phyloP scores from a whole-genome alignment of 768 basidiomycete genomes.

The Pisolithus orientalis region DNA sequence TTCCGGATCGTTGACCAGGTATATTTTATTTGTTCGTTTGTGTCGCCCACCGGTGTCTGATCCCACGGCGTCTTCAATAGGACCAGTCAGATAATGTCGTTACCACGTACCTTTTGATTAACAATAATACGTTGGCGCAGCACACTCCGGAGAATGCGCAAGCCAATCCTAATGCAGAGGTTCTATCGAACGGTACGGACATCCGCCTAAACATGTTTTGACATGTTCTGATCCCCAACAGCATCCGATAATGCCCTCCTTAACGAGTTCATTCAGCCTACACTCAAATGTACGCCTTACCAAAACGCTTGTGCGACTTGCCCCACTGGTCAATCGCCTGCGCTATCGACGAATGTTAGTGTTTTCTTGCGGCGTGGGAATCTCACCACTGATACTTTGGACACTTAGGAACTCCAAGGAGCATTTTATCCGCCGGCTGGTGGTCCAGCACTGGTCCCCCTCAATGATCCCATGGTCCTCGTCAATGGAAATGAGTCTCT shows the following conservation, averaged over 20 bases:
- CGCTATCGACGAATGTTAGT: conserved; percentile 19
- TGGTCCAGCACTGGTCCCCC: conserved; percentile 19
- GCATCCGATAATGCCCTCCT: conserved; percentile 23
- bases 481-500: conserved; percentile 18
- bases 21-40: not conserved
- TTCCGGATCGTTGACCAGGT: conserved; percentile 24
- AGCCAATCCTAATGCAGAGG: conserved; percentile 18
- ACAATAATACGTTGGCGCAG: conserved; percentile 17
- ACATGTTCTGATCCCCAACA: not conserved
- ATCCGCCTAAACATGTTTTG: not conserved
- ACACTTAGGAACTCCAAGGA: conserved; percentile 18
- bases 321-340: conserved; percentile 10
- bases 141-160: conserved; percentile 20
- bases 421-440: conserved; percentile 18
- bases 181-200: conserved; percentile 18
- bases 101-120: conserved; percentile 22
- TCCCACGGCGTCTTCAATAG: conserved; percentile 4
- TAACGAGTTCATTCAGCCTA: conserved; percentile 19
- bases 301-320: conserved; percentile 23
- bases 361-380: not conserved
- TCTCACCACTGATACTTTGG: not conserved
- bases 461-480: conserved; percentile 22
- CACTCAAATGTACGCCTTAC: conserved; percentile 18
- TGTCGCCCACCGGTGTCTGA: not conserved
- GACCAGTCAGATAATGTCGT: conserved; percentile 25